phyloP scores from a whole-genome alignment of 805 yeast genomes.

The Lipomyces spencermartinsiae region DNA sequence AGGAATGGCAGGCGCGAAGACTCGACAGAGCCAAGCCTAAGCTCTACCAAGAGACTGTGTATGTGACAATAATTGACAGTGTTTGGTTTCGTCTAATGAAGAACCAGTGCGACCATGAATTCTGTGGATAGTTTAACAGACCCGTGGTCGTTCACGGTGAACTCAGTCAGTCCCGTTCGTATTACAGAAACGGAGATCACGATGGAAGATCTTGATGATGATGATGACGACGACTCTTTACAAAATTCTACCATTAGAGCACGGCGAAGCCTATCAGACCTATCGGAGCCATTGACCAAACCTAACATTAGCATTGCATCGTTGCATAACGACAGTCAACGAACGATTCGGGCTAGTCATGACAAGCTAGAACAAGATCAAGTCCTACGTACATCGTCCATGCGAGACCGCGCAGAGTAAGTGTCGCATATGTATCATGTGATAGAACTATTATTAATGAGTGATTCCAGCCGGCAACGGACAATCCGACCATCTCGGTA shows the following conservation, averaged over 20 bases:
- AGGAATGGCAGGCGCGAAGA: constrained; percentile 51
- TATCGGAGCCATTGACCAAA: constrained; percentile 14
- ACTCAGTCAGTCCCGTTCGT: constrained; percentile 3
- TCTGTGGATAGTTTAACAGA: constrained; percentile 14
- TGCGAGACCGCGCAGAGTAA: constrained; percentile 22
- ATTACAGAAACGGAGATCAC: constrained; percentile 17
- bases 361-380: constrained; percentile 10
- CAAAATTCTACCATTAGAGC: not conserved
- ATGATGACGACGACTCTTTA: constrained; percentile 13
- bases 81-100: not conserved
- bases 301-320: constrained; percentile 4
- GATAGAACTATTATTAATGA: not conserved
- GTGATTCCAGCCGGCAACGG: constrained; percentile 12
- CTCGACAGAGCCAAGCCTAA: constrained; percentile 41
- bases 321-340: constrained; percentile 12
- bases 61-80: not conserved
- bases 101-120: constrained; percentile 11
- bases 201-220: constrained; percentile 4
- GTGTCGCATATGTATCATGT: not conserved
- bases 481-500: constrained; percentile 24
- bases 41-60: constrained; percentile 48
- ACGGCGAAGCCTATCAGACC: not conserved
- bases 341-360: constrained; percentile 15
- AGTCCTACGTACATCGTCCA: constrained; percentile 6
- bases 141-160: constrained; percentile 32